Percentiles rank a stretch among this genome's conserved stretches.
Conservation (phyloP, 176 grass and related monocot genomes). For the Stipa capillata region DNA sequence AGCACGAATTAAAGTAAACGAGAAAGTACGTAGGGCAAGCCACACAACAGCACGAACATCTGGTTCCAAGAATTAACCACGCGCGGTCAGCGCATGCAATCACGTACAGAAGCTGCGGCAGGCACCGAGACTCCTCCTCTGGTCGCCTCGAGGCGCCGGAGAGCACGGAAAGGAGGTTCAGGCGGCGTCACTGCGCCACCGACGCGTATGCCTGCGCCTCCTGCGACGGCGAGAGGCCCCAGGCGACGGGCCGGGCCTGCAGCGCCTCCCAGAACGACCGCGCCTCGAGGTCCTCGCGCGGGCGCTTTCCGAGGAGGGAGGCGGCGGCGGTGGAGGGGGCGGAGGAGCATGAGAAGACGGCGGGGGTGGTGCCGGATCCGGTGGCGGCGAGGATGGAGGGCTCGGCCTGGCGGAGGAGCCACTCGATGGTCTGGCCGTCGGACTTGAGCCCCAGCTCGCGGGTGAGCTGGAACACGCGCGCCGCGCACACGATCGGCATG, state of each 20-base stretch:
- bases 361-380: slow-evolving; percentile 71
- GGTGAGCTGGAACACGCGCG: slow-evolving; percentile 90
- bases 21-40: slow-evolving; percentile 1
- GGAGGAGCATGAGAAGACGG: slow-evolving; percentile 59
- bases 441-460: slow-evolving; percentile 95
- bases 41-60: neutral
- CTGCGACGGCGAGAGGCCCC: slow-evolving; percentile 33
- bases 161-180: slow-evolving; percentile 54
- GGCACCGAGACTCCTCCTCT: slow-evolving; percentile 44
- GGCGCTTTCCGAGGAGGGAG: slow-evolving; percentile 31
- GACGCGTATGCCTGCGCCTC: slow-evolving; percentile 55
- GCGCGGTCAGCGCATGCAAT: neutral
- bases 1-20: neutral
- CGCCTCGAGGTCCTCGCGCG: slow-evolving; percentile 21
- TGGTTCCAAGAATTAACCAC: neutral
- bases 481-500: slow-evolving; percentile 95
- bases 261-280: slow-evolving; percentile 39
- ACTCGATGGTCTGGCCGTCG: slow-evolving; percentile 91
- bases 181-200: slow-evolving; percentile 44
- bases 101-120: neutral
- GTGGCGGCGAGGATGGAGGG: slow-evolving; percentile 92
- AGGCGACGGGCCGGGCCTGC: slow-evolving; percentile 28
- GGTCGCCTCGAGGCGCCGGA: slow-evolving; percentile 26
- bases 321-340: slow-evolving; percentile 22
- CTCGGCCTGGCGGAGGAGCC: slow-evolving; percentile 89